Evolutionary conservation across 1,139 yeast species (phyloP).

Genomic region (Sugiyamaella pinicola): DNA sequence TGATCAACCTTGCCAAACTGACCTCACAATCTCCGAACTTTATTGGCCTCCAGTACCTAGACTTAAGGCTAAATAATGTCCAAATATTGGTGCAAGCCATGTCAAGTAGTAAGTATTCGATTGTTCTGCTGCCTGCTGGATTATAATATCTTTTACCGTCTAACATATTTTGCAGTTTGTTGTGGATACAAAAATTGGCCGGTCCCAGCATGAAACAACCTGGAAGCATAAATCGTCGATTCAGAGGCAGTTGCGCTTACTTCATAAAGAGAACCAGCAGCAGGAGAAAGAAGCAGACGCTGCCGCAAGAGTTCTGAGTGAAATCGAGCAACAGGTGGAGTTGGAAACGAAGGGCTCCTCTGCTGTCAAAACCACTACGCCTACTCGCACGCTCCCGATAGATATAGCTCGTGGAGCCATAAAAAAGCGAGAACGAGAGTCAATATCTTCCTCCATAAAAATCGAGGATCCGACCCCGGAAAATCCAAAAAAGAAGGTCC

Average conservation of each 20-base stretch:
- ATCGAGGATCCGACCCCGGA: conserved; percentile 22
- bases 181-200: conserved; percentile 46
- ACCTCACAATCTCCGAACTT: not conserved
- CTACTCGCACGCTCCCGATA: not conserved
- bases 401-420: not conserved
- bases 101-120: conserved; percentile 45
- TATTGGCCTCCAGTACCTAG: not conserved
- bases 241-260: conserved; percentile 38
- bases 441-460: not conserved
- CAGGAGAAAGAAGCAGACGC: conserved; percentile 33
- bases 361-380: not conserved
- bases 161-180: conserved; percentile 49
- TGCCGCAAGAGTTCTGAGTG: conserved; percentile 32
- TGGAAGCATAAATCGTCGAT: conserved; percentile 43
- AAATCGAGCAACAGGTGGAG: conserved; percentile 30
- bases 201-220: conserved; percentile 46
- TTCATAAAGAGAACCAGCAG: conserved; percentile 41
- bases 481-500: conserved; percentile 10
- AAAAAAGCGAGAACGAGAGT: conserved; percentile 5
- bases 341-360: not conserved
- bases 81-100: conserved; percentile 50
- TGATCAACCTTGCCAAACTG: not conserved
- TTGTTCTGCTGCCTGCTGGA: not conserved
- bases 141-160: conserved; percentile 4
- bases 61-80: conserved; percentile 38